phyloP scores from a whole-genome alignment of 371 early-diverging fungal species.

The Conidiobolus incongruus region DNA sequence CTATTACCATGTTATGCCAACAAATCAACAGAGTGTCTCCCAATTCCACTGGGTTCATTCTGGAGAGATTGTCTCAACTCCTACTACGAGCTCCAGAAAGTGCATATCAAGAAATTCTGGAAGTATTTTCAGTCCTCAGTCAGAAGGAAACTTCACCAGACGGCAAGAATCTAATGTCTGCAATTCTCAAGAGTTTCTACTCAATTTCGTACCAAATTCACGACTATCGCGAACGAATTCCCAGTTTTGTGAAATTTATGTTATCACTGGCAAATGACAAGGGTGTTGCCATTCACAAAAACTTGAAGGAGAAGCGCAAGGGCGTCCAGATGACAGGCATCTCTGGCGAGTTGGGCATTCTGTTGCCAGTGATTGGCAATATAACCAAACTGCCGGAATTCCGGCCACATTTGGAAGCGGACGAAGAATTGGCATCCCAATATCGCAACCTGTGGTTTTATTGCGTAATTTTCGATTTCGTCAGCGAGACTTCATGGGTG shows the following conservation, averaged over 20 bases:
- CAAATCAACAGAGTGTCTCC: conserved; percentile 24
- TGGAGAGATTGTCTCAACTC: conserved; percentile 25
- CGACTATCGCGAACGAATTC: conserved; percentile 24
- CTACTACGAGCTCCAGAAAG: conserved; percentile 24
- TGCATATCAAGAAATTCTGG: conserved; percentile 25
- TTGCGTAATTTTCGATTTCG: conserved; percentile 49
- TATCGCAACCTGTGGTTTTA: conserved; percentile 85
- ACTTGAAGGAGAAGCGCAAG: conserved; percentile 20
- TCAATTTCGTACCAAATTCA: conserved; percentile 24
- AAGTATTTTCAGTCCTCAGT: conserved; percentile 20
- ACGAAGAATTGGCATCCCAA: conserved; percentile 33
- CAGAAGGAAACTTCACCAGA: conserved; percentile 20
- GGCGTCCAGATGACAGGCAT: conserved; percentile 20
- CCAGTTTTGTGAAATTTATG: conserved; percentile 23
- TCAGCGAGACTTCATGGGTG: conserved; percentile 54
- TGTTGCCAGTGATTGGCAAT: conserved; percentile 35
- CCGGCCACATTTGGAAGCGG: conserved; percentile 26
- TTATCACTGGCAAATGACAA: conserved; percentile 43
- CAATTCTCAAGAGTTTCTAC: conserved; percentile 16
- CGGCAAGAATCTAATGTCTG: conserved; percentile 17
- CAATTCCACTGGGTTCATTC: conserved; percentile 20
- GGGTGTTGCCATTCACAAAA: conserved; percentile 32
- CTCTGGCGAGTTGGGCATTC: conserved; percentile 31
- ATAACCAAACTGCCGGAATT: conserved; percentile 33
- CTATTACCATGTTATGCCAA: conserved; percentile 29